These are phyloP conservation scores for Canavalia ensiformis DNA, from an alignment of 306 rosid genomes.

Conservation along the genomic window DNA sequence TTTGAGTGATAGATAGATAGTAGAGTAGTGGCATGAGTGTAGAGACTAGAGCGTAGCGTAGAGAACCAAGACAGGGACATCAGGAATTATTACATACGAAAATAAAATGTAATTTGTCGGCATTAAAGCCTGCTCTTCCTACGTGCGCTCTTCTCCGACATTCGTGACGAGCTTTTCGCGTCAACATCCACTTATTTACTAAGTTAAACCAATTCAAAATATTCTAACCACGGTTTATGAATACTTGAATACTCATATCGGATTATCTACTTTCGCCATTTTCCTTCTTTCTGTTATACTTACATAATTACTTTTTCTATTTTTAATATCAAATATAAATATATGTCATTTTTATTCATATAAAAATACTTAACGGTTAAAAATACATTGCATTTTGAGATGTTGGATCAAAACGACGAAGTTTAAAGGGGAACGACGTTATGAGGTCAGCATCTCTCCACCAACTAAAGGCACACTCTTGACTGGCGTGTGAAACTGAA, in stretches of 20 bases:
- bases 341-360: too few species aligned
- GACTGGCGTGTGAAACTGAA: constrained; percentile 1
- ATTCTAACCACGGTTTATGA: too few species aligned
- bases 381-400: neutral
- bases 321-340: too few species aligned
- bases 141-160: constrained; percentile 71
- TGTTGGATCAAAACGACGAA: neutral
- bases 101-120: constrained; percentile 63
- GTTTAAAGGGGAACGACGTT: constrained; percentile 3
- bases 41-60: neutral
- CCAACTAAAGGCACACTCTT: constrained; percentile 23
- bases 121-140: constrained; percentile 67
- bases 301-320: too few species aligned
- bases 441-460: constrained; percentile 35
- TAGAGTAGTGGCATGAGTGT: neutral
- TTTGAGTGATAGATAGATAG: neutral
- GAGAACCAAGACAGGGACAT: constrained; percentile 49
- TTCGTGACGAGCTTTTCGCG: constrained; percentile 61
- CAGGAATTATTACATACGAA: constrained; percentile 53
- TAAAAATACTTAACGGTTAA: neutral
- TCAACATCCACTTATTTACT: constrained; percentile 44
- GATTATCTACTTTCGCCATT: too few species aligned
- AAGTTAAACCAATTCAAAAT: neutral
- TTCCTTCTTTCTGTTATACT: too few species aligned
- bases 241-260: too few species aligned